A percentile compares a stretch with the other conserved stretches of the same genome.
Evolutionary conservation across 2,329 filamentous ascomycete genomes (phyloP).

Genomic region (Cladosporium sp.): DNA sequence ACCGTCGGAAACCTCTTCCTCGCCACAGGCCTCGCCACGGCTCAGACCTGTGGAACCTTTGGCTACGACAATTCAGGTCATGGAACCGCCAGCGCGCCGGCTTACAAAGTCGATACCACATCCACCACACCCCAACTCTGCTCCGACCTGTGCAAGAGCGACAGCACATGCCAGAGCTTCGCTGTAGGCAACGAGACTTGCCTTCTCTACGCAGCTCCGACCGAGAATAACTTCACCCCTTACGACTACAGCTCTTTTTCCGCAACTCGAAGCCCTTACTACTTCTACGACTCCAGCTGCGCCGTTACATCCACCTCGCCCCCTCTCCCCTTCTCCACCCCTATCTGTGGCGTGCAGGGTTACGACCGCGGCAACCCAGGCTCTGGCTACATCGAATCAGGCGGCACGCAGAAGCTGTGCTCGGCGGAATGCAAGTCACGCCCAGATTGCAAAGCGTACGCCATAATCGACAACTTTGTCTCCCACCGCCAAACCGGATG

Average conservation of each 20-base stretch:
- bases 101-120: constrained; percentile 3
- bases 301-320: background rate
- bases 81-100: background rate
- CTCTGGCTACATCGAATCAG: background rate
- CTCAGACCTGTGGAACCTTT: background rate
- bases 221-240: background rate
- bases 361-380: constrained; percentile 1
- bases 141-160: background rate
- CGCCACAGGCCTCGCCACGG: constrained; percentile 2
- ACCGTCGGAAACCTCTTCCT: background rate
- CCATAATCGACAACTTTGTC: background rate
- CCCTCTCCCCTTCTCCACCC: background rate
- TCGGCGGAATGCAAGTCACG: background rate
- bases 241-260: constrained; percentile 1
- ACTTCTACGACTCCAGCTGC: constrained; percentile 5
- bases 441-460: background rate
- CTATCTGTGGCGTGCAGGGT: background rate
- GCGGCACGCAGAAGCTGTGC: background rate
- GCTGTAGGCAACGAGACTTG: constrained; percentile 2
- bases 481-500: background rate
- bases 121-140: background rate
- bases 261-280: constrained; percentile 3
- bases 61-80: constrained; percentile 3
- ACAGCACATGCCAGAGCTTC: background rate
- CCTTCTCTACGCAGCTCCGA: background rate